A percentile compares a stretch with the other conserved stretches of the same genome.
These are phyloP conservation scores for Cystobasidiopsis lactophilus DNA, from an alignment of 768 basidiomycete genomes.

Conservation along the genomic window DNA sequence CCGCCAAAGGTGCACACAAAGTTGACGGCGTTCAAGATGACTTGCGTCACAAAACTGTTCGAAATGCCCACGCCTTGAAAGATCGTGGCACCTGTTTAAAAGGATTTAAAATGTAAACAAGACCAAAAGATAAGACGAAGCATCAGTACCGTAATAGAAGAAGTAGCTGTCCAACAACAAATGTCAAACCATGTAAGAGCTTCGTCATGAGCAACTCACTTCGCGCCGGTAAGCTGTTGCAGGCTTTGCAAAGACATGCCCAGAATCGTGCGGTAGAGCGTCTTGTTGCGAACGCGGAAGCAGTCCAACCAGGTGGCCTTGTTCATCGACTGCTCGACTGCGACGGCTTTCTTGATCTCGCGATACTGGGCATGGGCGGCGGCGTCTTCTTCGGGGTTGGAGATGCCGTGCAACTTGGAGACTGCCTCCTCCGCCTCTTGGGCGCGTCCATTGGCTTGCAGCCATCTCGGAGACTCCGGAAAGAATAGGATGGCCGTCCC, in stretches of 20 bases:
- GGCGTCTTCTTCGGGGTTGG: constrained; percentile 12
- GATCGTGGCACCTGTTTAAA: constrained; percentile 42
- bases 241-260: constrained; percentile 45
- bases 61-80: constrained; percentile 44
- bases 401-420: constrained; percentile 10
- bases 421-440: constrained; percentile 34
- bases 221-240: constrained; percentile 43
- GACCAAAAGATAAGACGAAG: too few species aligned
- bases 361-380: constrained; percentile 23
- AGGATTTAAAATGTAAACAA: too few species aligned
- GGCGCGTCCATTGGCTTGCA: constrained; percentile 31
- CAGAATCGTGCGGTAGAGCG: constrained; percentile 30
- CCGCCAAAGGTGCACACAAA: constrained; percentile 44
- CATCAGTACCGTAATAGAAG: too few species aligned
- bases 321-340: constrained; percentile 30
- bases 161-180: background rate
- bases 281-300: constrained; percentile 37
- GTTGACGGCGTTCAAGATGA: constrained; percentile 53
- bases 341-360: constrained; percentile 36
- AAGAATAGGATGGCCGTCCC: constrained; percentile 44
- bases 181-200: constrained; percentile 9
- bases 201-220: constrained; percentile 7
- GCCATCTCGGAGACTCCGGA: constrained; percentile 47
- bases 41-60: constrained; percentile 48
- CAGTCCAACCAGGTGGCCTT: constrained; percentile 44